Evolutionary conservation across 495 filamentous ascomycete genomes (phyloP), one percentile per base, ranked within the genome.

Genomic region (Penicillium antarcticum): DNA sequence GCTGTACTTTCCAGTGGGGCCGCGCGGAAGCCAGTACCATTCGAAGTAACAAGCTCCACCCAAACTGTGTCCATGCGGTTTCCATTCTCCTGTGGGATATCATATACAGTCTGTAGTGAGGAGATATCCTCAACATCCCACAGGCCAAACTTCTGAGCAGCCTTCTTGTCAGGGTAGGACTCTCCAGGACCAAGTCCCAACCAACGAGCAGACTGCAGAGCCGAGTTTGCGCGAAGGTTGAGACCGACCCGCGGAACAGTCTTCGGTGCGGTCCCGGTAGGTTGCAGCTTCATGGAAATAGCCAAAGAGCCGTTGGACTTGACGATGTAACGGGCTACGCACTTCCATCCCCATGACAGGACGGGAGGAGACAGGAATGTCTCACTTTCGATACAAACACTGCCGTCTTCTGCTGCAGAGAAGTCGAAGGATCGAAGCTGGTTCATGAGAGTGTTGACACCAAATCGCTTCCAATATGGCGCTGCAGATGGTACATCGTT

Each of bases 131-230:
- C 49, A 4, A 63, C 67, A 5, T 60, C 53, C 66, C 78, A 85
- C 9, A 76, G 56, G 5, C 81, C 82, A 1, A 79, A 37, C 23
- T 69, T 74, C 46, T 82, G 80, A 5, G 82, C 76, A 0, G 70
- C 60, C 51, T 80, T 79, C 65, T 80, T 85, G 67, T 87, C 84
- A 10, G 71, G 66, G 44, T 87, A 87, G 7, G 76, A 76, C 63
- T 86, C 82, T 8, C 79, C 82, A 0, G 85, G 85, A 0, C 85
- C 85, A 5, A 79, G 75, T 3, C 85, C 85, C 56, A 80, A 76
- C 82, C 82, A 87, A 1, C 58, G 60, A 4, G 76, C 76, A 23
- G 61, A 56, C 16, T 72, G 68, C 4, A 79, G 59, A 0, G 58
- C 47, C 11, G 52, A 29, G 49, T 69, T 37, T 32, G 86, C 50